Percentiles rank a stretch among this genome's conserved stretches.
Conservation (phyloP, 1,139 yeast species). For the Lodderomyces oxycetoniae region DNA sequence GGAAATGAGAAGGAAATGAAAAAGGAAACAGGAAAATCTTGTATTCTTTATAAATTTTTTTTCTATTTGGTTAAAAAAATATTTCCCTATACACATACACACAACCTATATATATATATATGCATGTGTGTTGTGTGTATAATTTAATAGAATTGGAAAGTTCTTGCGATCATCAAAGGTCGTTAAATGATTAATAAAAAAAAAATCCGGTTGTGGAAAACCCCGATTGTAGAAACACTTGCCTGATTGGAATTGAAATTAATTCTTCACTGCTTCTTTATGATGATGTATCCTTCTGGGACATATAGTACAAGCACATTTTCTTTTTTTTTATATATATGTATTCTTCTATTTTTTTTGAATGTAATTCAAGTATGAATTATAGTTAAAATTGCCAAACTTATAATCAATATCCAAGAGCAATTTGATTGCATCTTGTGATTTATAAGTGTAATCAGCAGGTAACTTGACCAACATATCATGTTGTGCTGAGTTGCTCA, state of each 20-base stretch:
- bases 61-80: no score
- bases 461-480: slow-evolving; percentile 40
- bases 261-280: no score
- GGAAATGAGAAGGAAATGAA: no score
- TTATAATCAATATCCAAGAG: slow-evolving; percentile 61
- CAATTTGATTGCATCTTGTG: slow-evolving; percentile 57
- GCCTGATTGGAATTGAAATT: no score
- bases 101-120: slow-evolving; percentile 1
- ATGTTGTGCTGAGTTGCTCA: slow-evolving; percentile 24
- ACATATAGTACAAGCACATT: no score
- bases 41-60: no score
- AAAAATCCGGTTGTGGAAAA: no score
- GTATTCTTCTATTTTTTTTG: slow-evolving; percentile 19
- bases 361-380: slow-evolving; percentile 48
- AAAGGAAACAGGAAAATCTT: no score
- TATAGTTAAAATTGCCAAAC: slow-evolving; percentile 52
- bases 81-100: no score
- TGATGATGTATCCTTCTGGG: no score
- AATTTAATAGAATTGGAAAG: background rate
- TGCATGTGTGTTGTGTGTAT: background rate
- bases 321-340: background rate
- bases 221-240: no score
- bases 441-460: slow-evolving; percentile 52
- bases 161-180: slow-evolving; percentile 3
- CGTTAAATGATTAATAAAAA: no score